Evolutionary conservation across 768 basidiomycete species (phyloP), one percentile per base, ranked within the genome.

Genomic region (Steccherinum ochraceum): DNA sequence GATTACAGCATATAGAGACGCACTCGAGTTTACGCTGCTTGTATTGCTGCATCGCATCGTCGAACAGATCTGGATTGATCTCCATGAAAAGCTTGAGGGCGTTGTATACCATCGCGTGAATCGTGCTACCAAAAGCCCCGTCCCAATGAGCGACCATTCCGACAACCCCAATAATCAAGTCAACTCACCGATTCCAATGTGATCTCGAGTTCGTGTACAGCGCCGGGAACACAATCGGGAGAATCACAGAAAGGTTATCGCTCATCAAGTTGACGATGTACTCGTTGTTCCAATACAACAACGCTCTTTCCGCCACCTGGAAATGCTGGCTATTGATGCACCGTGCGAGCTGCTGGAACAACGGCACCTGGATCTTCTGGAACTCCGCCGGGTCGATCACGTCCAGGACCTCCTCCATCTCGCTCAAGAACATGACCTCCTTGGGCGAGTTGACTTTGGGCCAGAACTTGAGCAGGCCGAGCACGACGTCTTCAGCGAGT

Each of bases 321-420:
- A 99, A 99, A 70, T 99, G 96, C 67, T 98, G 96, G 63, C 90
- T 93, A 66, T 95, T 96, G 80, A 99, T 93, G 72, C 96, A 99
- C 54, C 92, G 80, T 26, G 94, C 86, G 24, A 99, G 79, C 67
- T 98, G 96, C 49, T 85, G 84, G 78, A 99, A 99, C 40, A 98
- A 72, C 10, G 89, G 81, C 18, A 89, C 73, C 68, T 96, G 90
- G 54, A 98, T 89, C 78, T 98, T 98, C 67, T 85, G 85, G 72
- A 99, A 99, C 69, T 98, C 94, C 49, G 79, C 79, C 1, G 93
- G 93, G 62, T 98, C 94, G 58, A 96, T 97, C 53, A 99, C 96
- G 69, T 99, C 96, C 55, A 99, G 71, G 3, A 99, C 89, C 74
- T 99, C 96, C 70, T 99, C 96, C 48, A 99, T 92, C 72, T 99